These are phyloP conservation scores for Penicillium sp. DNA, from an alignment of 2,329 filamentous ascomycete genomes.

Conservation along the genomic window DNA sequence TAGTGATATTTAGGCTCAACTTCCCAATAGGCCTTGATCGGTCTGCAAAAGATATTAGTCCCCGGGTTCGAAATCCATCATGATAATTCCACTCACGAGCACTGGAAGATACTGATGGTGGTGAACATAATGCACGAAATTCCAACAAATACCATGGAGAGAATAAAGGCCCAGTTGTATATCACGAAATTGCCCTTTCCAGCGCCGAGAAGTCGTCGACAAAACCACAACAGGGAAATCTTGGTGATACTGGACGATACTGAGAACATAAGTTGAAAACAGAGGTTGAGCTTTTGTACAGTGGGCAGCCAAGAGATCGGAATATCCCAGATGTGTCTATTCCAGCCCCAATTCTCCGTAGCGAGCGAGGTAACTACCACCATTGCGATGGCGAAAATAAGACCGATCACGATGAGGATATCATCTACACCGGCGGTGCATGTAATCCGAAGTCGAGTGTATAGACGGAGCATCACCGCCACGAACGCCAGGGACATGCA, in stretches of 20 bases:
- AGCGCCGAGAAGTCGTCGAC: conserved; percentile 29
- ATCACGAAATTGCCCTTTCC: conserved; percentile 25
- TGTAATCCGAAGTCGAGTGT: conserved; percentile 43
- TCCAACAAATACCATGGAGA: conserved; percentile 30
- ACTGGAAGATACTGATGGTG: conserved; percentile 37
- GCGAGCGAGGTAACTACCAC: conserved; percentile 31
- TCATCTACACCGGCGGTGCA: conserved; percentile 48
- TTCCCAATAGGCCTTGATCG: conserved; percentile 34
- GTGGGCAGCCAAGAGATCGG: conserved; percentile 24
- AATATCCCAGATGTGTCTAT: conserved; percentile 43
- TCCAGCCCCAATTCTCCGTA: conserved; percentile 33
- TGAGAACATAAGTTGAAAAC: conserved; percentile 36
- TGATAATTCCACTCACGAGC: conserved; percentile 31
- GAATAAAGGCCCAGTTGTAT: conserved; percentile 25
- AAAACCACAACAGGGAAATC: conserved; percentile 37
- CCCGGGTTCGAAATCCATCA: background rate
- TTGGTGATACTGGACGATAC: conserved; percentile 35
- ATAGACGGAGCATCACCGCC: conserved; percentile 44
- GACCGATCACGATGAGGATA: conserved; percentile 41
- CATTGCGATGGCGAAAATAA: conserved; percentile 40
- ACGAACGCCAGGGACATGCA: conserved; percentile 39
- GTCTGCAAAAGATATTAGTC: conserved; percentile 20
- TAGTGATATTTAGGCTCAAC: conserved; percentile 23
- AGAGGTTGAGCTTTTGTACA: conserved; percentile 35
- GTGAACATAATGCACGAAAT: conserved; percentile 30